phyloP scores from a whole-genome alignment of 2,329 filamentous ascomycete species.

The Parastagonospora avenae region DNA sequence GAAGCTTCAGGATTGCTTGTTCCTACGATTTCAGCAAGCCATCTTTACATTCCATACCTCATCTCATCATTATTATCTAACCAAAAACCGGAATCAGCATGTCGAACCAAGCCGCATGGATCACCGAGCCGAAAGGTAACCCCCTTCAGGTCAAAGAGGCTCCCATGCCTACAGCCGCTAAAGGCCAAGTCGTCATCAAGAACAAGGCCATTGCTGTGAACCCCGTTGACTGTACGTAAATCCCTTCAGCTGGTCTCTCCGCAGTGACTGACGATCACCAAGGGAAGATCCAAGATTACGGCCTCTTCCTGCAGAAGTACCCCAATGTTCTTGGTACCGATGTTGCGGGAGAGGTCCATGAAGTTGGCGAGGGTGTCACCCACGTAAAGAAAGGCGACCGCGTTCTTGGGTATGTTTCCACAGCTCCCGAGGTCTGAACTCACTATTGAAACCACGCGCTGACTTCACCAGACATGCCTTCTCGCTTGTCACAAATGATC shows the following conservation, averaged over 20 bases:
- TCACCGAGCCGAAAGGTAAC: conserved; percentile 34
- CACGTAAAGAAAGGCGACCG: conserved; percentile 53
- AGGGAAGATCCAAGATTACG: conserved; percentile 43
- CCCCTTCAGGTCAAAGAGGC: conserved; percentile 38
- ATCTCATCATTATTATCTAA: no score
- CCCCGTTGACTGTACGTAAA: conserved; percentile 35
- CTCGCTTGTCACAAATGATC: conserved; percentile 27
- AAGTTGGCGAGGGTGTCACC: conserved; percentile 53
- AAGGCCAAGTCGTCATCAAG: conserved; percentile 42
- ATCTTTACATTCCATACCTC: no score
- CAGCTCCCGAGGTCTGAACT: no score
- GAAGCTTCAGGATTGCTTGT: no score
- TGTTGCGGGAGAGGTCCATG: conserved; percentile 53
- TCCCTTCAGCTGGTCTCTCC: neutral
- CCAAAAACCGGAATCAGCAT: conserved; percentile 9
- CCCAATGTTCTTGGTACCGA: conserved; percentile 49
- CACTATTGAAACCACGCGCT: neutral
- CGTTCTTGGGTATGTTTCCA: conserved; percentile 46
- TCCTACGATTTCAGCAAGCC: no score
- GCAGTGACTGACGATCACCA: conserved; percentile 7
- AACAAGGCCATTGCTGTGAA: conserved; percentile 43
- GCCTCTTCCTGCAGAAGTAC: conserved; percentile 42
- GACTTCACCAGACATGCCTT: conserved; percentile 28
- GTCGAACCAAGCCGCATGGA: conserved; percentile 43
- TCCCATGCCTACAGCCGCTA: conserved; percentile 30